Percentiles rank a stretch among this genome's conserved stretches.
Evolutionary conservation across 345 rosid genomes (phyloP).

Genomic region (Populus alba): DNA sequence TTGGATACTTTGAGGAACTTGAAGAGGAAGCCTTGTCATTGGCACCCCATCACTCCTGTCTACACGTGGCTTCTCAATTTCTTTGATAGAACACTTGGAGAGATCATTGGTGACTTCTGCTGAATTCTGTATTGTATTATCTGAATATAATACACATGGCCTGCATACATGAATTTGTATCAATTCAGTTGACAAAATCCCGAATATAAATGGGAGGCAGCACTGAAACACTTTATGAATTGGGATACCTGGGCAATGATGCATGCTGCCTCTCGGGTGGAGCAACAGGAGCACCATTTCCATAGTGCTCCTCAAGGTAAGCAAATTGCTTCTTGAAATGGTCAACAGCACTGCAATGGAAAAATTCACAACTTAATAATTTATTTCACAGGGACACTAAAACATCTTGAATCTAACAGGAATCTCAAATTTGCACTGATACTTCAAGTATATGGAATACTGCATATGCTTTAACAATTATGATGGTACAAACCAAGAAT

Average conservation of each 20-base stretch:
- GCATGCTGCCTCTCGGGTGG: slow-evolving; percentile 96
- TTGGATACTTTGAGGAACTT: slow-evolving; percentile 70
- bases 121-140: slow-evolving; percentile 54
- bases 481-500: not conserved
- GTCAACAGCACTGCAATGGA: slow-evolving; percentile 78
- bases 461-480: not conserved
- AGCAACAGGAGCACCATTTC: slow-evolving; percentile 68
- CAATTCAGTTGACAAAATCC: not conserved
- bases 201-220: not conserved
- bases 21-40: slow-evolving; percentile 73
- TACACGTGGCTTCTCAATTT: slow-evolving; percentile 52
- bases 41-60: slow-evolving; percentile 64
- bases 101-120: slow-evolving; percentile 62
- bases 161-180: slow-evolving; percentile 40
- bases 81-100: slow-evolving; percentile 83
- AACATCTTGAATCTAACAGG: not conserved
- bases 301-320: slow-evolving; percentile 89
- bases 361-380: slow-evolving; percentile 1
- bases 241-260: slow-evolving; percentile 80
- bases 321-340: slow-evolving; percentile 98
- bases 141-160: slow-evolving; percentile 79
- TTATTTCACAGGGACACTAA: not conserved
- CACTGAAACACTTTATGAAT: not conserved
- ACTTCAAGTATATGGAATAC: not conserved
- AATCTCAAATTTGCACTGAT: not conserved